phyloP scores from a whole-genome alignment of 2,329 filamentous ascomycete species.

The Sordariomycetes sp. region DNA sequence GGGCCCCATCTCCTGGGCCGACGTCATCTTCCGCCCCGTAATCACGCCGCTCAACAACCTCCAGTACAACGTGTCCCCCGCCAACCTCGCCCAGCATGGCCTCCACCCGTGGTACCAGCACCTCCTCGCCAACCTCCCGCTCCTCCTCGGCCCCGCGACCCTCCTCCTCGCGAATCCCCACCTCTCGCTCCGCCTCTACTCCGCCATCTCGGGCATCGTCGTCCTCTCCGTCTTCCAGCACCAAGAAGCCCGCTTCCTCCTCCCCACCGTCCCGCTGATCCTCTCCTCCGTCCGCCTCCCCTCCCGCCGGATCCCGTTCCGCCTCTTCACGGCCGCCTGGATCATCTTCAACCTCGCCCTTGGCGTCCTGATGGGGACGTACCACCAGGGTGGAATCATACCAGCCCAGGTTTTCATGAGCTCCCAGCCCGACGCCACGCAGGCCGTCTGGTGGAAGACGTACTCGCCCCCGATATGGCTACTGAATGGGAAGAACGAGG shows the following conservation, averaged over 20 bases:
- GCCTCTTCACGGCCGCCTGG: conserved; percentile 49
- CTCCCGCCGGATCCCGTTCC: conserved; percentile 30
- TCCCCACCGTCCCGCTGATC: conserved; percentile 65
- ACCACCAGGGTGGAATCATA: conserved; percentile 69
- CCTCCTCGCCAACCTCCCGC: conserved; percentile 54
- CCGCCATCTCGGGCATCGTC: conserved; percentile 58
- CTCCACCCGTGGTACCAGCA: conserved; percentile 72
- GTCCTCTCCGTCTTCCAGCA: conserved; percentile 65
- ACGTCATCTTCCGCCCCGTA: conserved; percentile 50
- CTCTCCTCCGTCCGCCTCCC: conserved; percentile 61
- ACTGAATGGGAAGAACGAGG: conserved; percentile 60
- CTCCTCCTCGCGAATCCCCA: conserved; percentile 44
- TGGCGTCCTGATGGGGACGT: conserved; percentile 64
- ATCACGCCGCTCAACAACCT: conserved; percentile 71
- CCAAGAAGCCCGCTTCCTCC: conserved; percentile 67
- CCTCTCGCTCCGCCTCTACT: conserved; percentile 50
- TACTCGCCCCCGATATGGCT: conserved; percentile 75
- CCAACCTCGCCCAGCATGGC: conserved; percentile 63
- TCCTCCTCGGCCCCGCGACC: conserved; percentile 58
- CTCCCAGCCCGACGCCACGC: conserved; percentile 52
- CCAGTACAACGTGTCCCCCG: conserved; percentile 55
- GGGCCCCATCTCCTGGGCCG: conserved; percentile 48
- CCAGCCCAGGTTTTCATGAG: conserved; percentile 65
- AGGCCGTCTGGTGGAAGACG: conserved; percentile 76
- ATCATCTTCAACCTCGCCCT: conserved; percentile 55